Evolutionary conservation across 1,284 basidiomycete species (phyloP), one percentile per base, ranked within the genome.

Genomic region (Heliocybe sulcata): DNA sequence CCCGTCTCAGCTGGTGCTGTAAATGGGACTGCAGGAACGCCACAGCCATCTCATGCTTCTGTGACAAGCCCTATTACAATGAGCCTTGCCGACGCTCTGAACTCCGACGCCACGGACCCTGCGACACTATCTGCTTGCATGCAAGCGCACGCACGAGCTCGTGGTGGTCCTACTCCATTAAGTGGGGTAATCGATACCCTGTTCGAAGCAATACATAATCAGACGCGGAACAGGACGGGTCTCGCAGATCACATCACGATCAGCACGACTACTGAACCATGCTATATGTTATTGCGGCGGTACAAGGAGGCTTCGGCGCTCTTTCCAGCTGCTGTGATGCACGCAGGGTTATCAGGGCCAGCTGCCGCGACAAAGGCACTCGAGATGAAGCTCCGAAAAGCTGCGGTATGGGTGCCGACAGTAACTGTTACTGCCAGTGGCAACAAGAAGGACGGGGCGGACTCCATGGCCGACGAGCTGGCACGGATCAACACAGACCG

Each of bases 401-500:
- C 76, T 35, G 75, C 80, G 0, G 73, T 74, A 2, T 82, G 81
- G 81, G 67, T 66, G 60, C 45, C 57, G 64, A 51, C 23, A 59
- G 59, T 53, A 45, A 50, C 52, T 45, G 38, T 55, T 57, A 4
- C 52, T 59, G 14, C 61, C 55, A 10, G 63, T 11, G 51, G 26
- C n/a, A 6, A 19, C n/a, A 35, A 31, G 51, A 33, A 29, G 26
- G 38, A 26, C 4, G 38, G 11, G 16, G n/a, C 33, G 8, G 23
- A 14, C 38, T 71, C 74, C 9, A 72, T 80, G 50, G 70, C 77
- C 2, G 79, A 80, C 58, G 79, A 82, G 61, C 77, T 83, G 75
- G 77, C 81, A 54, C 72, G 81, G 9, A 81, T 82, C 54, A 77
- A 77, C n/a, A 64, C 60, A 12, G 81, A 82, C 54, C 69, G 81